Conservation (phyloP, 1,139 yeast genomes). For the Zygoascus meyerae region DNA sequence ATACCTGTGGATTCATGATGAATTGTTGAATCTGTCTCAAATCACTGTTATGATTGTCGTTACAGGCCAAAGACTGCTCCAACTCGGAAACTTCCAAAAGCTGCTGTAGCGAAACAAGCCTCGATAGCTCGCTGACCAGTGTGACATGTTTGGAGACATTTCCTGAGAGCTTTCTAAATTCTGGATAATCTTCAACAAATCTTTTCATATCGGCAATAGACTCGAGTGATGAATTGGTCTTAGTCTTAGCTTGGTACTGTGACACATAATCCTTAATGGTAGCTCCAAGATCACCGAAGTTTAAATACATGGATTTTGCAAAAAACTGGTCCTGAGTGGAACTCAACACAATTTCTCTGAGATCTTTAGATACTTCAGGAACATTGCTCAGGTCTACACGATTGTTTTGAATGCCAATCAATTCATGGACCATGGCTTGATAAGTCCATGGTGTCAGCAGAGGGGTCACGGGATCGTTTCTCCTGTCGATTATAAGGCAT, state of each 20-base stretch:
- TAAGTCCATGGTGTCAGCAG: conserved; percentile 93
- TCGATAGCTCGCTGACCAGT: conserved; percentile 75
- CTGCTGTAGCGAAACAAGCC: conserved; percentile 51
- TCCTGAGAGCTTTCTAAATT: conserved; percentile 77
- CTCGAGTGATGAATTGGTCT: conserved; percentile 62
- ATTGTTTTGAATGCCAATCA: conserved; percentile 74
- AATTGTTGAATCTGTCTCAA: conserved; percentile 44
- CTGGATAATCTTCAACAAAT: conserved; percentile 89
- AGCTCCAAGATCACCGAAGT: conserved; percentile 93
- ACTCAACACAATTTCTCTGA: conserved; percentile 56
- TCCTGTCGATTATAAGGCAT: conserved; percentile 73
- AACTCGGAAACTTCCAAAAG: conserved; percentile 85
- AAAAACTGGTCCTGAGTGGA: conserved; percentile 71
- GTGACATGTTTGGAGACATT: conserved; percentile 94
- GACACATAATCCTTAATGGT: conserved; percentile 80
- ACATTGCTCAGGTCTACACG: conserved; percentile 58
- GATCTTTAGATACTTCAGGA: conserved; percentile 43
- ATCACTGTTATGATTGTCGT: conserved; percentile 50
- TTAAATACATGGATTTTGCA: conserved; percentile 72
- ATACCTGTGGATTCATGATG: conserved; percentile 31
- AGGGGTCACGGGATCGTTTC: conserved; percentile 90
- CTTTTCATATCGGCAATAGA: conserved; percentile 84
- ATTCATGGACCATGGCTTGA: conserved; percentile 95
- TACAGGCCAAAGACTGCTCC: conserved; percentile 79
- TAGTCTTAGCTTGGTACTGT: conserved; percentile 74